A percentile compares a stretch with the other conserved stretches of the same genome.
Conservation (phyloP, 805 yeast species). For the Clavispora vitiphila region DNA sequence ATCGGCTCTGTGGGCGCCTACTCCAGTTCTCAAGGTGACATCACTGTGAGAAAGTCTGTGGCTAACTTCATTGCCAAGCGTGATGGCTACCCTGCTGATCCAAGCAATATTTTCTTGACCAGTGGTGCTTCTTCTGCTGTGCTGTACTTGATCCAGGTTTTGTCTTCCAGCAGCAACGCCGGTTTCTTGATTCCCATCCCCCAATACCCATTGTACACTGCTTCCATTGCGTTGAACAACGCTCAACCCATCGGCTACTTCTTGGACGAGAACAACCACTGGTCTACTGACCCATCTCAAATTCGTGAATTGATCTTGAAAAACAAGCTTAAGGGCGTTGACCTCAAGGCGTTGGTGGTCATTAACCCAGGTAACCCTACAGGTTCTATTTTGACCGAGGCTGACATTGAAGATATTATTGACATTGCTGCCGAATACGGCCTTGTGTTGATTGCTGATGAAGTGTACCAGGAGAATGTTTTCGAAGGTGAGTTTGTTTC, state of each 20-base stretch:
- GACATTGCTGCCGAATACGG: constrained; percentile 81
- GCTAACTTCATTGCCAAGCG: constrained; percentile 75
- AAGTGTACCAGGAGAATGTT: constrained; percentile 93
- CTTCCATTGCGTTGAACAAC: constrained; percentile 81
- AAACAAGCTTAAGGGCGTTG: constrained; percentile 47
- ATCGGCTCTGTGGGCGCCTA: constrained; percentile 92
- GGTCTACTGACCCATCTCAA: constrained; percentile 77
- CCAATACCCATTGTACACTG: constrained; percentile 95
- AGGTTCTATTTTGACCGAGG: constrained; percentile 69
- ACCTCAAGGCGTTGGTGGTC: constrained; percentile 77
- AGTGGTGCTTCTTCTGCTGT: constrained; percentile 96
- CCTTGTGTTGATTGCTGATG: constrained; percentile 89
- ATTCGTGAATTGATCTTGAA: constrained; percentile 51
- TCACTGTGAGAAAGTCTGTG: constrained; percentile 64
- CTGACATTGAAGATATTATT: constrained; percentile 66
- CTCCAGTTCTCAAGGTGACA: constrained; percentile 88
- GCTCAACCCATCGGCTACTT: constrained; percentile 83
- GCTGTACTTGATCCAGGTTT: constrained; percentile 64
- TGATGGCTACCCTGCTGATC: constrained; percentile 63
- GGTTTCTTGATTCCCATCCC: constrained; percentile 94
- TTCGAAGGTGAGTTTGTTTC: constrained; percentile 80
- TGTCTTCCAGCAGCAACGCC: constrained; percentile 61
- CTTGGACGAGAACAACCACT: constrained; percentile 70
- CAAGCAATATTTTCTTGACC: constrained; percentile 76
- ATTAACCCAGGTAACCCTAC: constrained; percentile 99